Evolutionary conservation across 768 basidiomycete genomes (phyloP), one percentile per base, ranked within the genome.

Genomic region (Collybia mongolica): DNA sequence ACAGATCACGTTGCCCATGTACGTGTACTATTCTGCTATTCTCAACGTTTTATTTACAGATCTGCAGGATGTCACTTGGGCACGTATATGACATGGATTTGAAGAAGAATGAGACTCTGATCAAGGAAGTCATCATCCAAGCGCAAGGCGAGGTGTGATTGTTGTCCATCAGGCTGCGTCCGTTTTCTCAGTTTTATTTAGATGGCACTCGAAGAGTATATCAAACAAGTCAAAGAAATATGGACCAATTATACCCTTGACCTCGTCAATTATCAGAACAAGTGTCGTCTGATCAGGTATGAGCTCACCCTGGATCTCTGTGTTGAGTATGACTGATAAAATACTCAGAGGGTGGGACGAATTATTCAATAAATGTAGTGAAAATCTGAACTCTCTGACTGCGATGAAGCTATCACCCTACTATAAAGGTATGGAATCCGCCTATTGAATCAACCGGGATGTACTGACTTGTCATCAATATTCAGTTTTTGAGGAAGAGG

Each of bases 381-480:
- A 99, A 69, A 97, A 99, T 63, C 64, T 98, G 60, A 98, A 97
- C 63, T 98, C 96, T 0, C 77, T 99, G 36, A 83, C 84, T 2
- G 95, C 97, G 1, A 99, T 99, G 97, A 96, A 95, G 64, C 69
- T 97, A 23, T 99, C 97, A 6, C 97, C 97, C 0, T 98, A 98
- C 64, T 98, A 98, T 70, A 95, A 97, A 80, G 94, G 92, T 89
- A 32, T 14, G 32, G 20, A 42, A 74, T 49, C 3, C 26, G 48
- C 52, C 15, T 26, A 17, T 37, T 18, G 8, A 23, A 12, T 24
- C 4, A 5, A 36, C 9, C 40, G 11, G 17, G 6, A 35, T 22
- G 6, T 12, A 26, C 46, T 44, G 23, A 61, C 14, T 41, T 29
- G 29, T 20, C 18, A 32, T 53, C 44, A 32, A 39, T 52, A 11